Base-by-base conservation (phyloP, 2,329 filamentous ascomycete genomes). In the Cryphonectria naterciae region DNA sequence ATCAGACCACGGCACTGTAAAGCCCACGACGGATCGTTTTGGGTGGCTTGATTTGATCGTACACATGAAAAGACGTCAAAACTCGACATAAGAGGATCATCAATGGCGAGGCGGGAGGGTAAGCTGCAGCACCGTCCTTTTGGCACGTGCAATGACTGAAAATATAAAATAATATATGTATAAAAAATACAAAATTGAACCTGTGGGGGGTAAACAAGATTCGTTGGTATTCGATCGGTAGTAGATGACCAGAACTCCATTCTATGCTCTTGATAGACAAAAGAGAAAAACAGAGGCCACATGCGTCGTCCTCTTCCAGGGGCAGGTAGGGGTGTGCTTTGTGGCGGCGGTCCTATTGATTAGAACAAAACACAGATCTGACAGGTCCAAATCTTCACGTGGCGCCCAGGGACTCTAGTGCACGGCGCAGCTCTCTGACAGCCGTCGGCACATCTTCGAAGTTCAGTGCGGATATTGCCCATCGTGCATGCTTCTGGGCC, bases 401-500 rank as follows among this genome's bases (percentile, higher is more conserved):
- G 17, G 89, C 92, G 2, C 93, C 93, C 65, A 98, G 82, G 25
- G 85, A 82, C 69, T 87, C 84, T 73, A 99, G 82, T 3, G 96
- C 96, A 71, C 88, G 89, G 67, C 89, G 88, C 73, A 99, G 80
- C 78, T 99, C 95, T 77, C 91, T 91, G 5, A 98, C 91, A 0
- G 96, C 96, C 0, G 96, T 99, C 1, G 91, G 86, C 1, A 97
- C 92, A 79, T 99, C 96, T 75, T 99, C 96, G 80, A 99, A 99
- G 77, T 98, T 97, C 64, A 99, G 83, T 0, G 96, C 96, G 15
- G 95, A 98, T 58, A 98, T 97, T 0, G 96, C 96, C 93, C 94
- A 99, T 77, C 94, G 94, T 2, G 95, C 95, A 82, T 98, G 96
- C 79, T 98, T 99, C 80, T 97, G 94, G 5, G 96, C 95, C 76